Evolutionary conservation across 352 stramenopile species (phyloP).

Genomic region (Phytophthora uliginosa): DNA sequence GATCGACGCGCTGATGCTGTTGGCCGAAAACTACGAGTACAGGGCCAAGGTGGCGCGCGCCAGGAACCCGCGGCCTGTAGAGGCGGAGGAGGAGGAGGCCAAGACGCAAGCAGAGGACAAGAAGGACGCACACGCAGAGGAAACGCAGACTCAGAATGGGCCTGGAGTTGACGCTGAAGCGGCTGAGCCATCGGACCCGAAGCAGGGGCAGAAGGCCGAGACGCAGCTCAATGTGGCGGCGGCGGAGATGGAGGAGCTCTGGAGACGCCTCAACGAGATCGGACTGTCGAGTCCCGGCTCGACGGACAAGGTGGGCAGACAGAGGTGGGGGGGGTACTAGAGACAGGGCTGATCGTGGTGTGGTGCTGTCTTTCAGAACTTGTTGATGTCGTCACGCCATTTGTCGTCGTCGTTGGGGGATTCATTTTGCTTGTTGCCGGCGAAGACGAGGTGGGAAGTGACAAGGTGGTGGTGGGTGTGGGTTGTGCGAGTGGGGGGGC

Average conservation of each 20-base stretch:
- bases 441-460: constrained; percentile 58
- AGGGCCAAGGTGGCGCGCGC: constrained; percentile 68
- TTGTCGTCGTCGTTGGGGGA: constrained; percentile 86
- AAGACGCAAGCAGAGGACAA: constrained; percentile 6
- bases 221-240: constrained; percentile 75
- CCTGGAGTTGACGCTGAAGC: neutral
- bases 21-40: constrained; percentile 87
- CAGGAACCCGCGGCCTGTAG: constrained; percentile 39
- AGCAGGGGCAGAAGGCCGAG: constrained; percentile 53
- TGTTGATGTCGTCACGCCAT: constrained; percentile 83
- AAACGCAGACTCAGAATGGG: neutral
- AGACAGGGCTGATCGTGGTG: neutral
- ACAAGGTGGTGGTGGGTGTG: neutral
- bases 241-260: constrained; percentile 88
- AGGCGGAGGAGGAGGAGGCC: constrained; percentile 16
- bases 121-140: neutral
- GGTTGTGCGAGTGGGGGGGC: neutral
- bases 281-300: constrained; percentile 68
- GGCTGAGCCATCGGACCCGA: constrained; percentile 29
- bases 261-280: constrained; percentile 82
- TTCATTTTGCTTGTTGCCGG: constrained; percentile 86
- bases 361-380: constrained; percentile 47
- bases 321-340: neutral
- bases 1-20: constrained; percentile 72
- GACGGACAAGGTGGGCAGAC: constrained; percentile 57